Evolutionary conservation across 805 yeast species (phyloP).

Genomic region (Cyberlindnera misumaiensis): DNA sequence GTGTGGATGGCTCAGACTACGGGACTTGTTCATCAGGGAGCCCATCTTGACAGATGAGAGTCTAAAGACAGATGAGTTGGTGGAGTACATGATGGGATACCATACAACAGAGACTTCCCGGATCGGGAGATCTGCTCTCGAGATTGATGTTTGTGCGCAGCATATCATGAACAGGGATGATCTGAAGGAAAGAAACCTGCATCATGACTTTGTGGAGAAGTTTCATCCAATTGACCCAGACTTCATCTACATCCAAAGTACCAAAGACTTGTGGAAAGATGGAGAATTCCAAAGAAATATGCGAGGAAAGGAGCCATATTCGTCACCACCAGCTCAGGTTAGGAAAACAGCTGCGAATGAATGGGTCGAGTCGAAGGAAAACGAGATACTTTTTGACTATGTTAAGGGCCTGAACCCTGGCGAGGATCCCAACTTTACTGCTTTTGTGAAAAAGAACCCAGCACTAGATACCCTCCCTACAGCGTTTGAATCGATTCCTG

Average conservation of each 20-base stretch:
- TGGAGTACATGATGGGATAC: slow-evolving; percentile 26
- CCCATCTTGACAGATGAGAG: slow-evolving; percentile 40
- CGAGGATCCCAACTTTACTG: slow-evolving; percentile 7
- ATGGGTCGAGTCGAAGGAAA: slow-evolving; percentile 40
- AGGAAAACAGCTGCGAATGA: slow-evolving; percentile 19
- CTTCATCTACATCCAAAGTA: slow-evolving; percentile 33
- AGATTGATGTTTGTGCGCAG: slow-evolving; percentile 62
- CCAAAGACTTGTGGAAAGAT: slow-evolving; percentile 56
- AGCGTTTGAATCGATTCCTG: slow-evolving; percentile 25
- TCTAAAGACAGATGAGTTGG: slow-evolving; percentile 26
- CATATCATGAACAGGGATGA: slow-evolving; percentile 50
- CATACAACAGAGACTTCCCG: slow-evolving; percentile 31
- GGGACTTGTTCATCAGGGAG: slow-evolving; percentile 43
- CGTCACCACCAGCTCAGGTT: slow-evolving; percentile 19
- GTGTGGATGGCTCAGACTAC: slow-evolving; percentile 65
- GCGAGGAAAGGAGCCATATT: slow-evolving; percentile 29
- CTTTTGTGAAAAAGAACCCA: slow-evolving; percentile 19
- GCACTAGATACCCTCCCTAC: slow-evolving; percentile 24
- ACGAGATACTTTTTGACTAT: slow-evolving; percentile 27
- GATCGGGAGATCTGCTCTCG: slow-evolving; percentile 58
- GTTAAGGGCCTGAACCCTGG: slow-evolving; percentile 17
- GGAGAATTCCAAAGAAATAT: slow-evolving; percentile 42
- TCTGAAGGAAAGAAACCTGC: slow-evolving; percentile 40
- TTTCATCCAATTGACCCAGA: slow-evolving; percentile 9
- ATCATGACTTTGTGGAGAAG: slow-evolving; percentile 41